These are phyloP conservation scores for Suillus weaverae DNA, from an alignment of 768 basidiomycete genomes.

Conservation along the genomic window DNA sequence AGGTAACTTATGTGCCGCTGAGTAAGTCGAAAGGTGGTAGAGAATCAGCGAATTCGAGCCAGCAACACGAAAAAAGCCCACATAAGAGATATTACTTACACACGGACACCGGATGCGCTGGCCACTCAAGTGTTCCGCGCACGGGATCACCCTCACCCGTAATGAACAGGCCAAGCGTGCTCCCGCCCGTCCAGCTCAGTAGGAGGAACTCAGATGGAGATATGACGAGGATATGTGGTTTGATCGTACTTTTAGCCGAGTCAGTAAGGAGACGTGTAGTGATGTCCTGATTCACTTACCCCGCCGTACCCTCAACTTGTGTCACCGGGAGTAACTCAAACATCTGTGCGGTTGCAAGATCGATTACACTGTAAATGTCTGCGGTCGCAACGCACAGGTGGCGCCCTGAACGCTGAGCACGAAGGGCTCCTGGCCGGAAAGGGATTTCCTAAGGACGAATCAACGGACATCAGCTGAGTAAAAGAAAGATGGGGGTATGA, in stretches of 20 bases:
- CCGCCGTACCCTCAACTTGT: conserved; percentile 52
- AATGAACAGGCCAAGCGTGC: conserved; percentile 85
- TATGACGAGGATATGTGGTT: conserved; percentile 76
- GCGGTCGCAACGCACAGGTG: conserved; percentile 75
- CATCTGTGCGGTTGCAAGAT: conserved; percentile 69
- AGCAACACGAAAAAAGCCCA: conserved; percentile 2
- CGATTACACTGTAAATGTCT: conserved; percentile 73
- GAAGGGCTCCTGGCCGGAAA: conserved; percentile 53
- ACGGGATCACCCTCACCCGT: conserved; percentile 85
- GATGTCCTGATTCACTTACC: conserved; percentile 27
- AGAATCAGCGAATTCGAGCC: not conserved
- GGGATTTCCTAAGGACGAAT: conserved; percentile 61
- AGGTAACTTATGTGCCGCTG: not conserved
- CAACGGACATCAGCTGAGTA: not conserved
- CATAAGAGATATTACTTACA: conserved; percentile 48
- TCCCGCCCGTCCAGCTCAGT: conserved; percentile 78
- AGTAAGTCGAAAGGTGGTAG: not conserved
- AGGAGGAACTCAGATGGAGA: conserved; percentile 81
- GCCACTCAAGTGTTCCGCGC: conserved; percentile 87
- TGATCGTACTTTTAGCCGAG: conserved; percentile 17
- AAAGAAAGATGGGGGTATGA: not conserved
- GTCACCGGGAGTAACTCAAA: conserved; percentile 78
- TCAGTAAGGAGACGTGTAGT: not conserved
- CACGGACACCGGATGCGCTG: conserved; percentile 69
- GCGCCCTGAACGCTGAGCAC: conserved; percentile 62